phyloP scores from a whole-genome alignment of 345 rosid species.

The Syzygium oleosum region DNA sequence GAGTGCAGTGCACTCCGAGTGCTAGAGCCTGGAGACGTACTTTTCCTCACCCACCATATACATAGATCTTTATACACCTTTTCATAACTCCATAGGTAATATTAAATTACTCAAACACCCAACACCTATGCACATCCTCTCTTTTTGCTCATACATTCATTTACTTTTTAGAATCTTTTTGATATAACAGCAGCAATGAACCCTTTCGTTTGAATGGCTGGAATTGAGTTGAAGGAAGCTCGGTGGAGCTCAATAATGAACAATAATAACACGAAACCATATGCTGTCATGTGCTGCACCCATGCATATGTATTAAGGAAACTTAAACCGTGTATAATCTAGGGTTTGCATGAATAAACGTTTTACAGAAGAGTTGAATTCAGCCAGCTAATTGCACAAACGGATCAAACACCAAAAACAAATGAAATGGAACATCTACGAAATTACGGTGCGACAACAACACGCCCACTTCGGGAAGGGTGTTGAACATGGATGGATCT shows the following conservation, averaged over 20 bases:
- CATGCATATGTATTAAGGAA: neutral
- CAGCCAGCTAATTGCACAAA: neutral
- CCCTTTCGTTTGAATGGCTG: neutral
- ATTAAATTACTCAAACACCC: neutral
- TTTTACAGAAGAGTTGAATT: neutral
- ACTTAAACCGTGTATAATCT: neutral
- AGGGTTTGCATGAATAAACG: neutral
- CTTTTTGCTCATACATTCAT: neutral
- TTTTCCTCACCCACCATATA: neutral
- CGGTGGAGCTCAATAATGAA: neutral
- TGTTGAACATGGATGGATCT: neutral
- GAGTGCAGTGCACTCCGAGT: slow-evolving; percentile 79
- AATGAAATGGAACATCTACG: neutral
- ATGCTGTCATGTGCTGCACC: neutral
- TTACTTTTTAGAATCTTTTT: neutral
- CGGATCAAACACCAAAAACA: neutral
- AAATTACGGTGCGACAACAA: neutral
- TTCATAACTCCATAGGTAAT: neutral
- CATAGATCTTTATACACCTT: neutral
- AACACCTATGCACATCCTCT: neutral
- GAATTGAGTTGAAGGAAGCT: neutral
- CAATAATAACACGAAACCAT: neutral
- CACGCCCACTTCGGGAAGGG: neutral
- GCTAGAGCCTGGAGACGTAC: neutral
- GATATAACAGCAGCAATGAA: neutral